A percentile compares a stretch with the other conserved stretches of the same genome.
Evolutionary conservation across 1,284 basidiomycete species (phyloP).

Genomic region (Leccinum pseudoinsigne): DNA sequence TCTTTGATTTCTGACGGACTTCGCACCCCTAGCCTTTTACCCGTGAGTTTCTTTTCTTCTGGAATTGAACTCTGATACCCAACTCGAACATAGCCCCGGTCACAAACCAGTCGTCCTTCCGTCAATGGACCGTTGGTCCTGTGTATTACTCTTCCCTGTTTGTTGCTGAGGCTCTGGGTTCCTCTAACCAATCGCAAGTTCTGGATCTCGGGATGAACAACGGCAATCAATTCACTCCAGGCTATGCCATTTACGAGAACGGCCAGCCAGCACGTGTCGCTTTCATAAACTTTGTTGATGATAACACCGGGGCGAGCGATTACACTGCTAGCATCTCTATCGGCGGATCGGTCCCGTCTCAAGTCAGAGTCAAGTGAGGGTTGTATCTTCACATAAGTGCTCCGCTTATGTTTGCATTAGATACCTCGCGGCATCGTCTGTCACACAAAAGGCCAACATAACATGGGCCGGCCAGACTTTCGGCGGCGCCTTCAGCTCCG

Average conservation of each 20-base stretch:
- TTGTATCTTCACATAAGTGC: background rate
- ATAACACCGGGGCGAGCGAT: slow-evolving; percentile 50
- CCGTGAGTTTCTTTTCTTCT: slow-evolving; percentile 23
- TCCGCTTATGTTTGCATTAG: slow-evolving; percentile 29
- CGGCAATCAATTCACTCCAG: slow-evolving; percentile 57
- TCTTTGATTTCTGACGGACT: background rate
- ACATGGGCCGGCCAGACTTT: slow-evolving; percentile 76
- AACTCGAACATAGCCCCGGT: background rate
- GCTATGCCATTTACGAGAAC: slow-evolving; percentile 73
- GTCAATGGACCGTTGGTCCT: background rate
- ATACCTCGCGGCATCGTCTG: slow-evolving; percentile 52
- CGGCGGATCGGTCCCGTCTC: slow-evolving; percentile 42
- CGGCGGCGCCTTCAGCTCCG: slow-evolving; percentile 59
- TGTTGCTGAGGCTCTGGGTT: slow-evolving; percentile 67
- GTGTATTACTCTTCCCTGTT: slow-evolving; percentile 58
- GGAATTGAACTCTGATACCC: background rate
- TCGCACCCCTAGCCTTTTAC: slow-evolving; percentile 31
- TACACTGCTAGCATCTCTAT: slow-evolving; percentile 47
- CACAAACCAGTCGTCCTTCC: background rate
- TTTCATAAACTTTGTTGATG: slow-evolving; percentile 69
- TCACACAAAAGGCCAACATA: slow-evolving; percentile 66
- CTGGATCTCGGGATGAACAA: slow-evolving; percentile 56
- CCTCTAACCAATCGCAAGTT: slow-evolving; percentile 56
- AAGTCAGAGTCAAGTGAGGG: slow-evolving; percentile 57
- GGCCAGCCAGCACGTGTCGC: slow-evolving; percentile 55